These are phyloP conservation scores for Onygenales sp. DNA, from an alignment of 2,329 filamentous ascomycete genomes.

Conservation along the genomic window DNA sequence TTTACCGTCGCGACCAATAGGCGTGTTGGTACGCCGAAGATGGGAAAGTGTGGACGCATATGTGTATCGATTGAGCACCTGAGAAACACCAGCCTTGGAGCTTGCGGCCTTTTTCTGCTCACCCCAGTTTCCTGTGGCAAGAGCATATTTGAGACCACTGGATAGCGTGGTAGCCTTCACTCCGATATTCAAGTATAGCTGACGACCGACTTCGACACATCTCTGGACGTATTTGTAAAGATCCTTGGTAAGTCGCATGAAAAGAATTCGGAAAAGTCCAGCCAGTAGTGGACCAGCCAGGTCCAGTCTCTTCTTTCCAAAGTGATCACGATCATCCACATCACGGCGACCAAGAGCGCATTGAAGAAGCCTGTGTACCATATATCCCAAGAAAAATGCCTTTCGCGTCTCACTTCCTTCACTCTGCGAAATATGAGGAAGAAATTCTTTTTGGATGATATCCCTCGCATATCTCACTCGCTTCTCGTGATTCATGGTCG, in stretches of 20 bases:
- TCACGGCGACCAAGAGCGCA: constrained; percentile 88
- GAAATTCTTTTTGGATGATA: constrained; percentile 90
- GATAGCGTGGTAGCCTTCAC: constrained; percentile 87
- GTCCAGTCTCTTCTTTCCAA: constrained; percentile 96
- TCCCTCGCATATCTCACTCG: constrained; percentile 89
- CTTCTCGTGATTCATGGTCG: constrained; percentile 66
- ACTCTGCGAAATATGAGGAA: constrained; percentile 91
- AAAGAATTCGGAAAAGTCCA: constrained; percentile 89
- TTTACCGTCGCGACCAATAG: constrained; percentile 94
- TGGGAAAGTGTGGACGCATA: constrained; percentile 95
- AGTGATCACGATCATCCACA: constrained; percentile 95
- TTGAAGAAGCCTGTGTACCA: constrained; percentile 93
- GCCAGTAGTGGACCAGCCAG: constrained; percentile 87
- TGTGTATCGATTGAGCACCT: constrained; percentile 95
- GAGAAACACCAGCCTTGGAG: constrained; percentile 92
- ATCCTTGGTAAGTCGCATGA: constrained; percentile 83
- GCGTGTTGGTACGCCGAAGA: constrained; percentile 93
- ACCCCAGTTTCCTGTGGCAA: constrained; percentile 98
- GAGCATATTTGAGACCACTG: constrained; percentile 89
- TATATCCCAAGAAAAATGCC: constrained; percentile 97
- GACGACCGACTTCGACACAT: constrained; percentile 78
- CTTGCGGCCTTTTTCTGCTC: constrained; percentile 97
- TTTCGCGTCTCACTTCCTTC: constrained; percentile 94
- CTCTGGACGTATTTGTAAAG: constrained; percentile 84
- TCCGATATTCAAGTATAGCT: constrained; percentile 84